A percentile compares a stretch with the other conserved stretches of the same genome.
Evolutionary conservation across 352 stramenopile species (phyloP).

Genomic region (Phytophthora crassamura): DNA sequence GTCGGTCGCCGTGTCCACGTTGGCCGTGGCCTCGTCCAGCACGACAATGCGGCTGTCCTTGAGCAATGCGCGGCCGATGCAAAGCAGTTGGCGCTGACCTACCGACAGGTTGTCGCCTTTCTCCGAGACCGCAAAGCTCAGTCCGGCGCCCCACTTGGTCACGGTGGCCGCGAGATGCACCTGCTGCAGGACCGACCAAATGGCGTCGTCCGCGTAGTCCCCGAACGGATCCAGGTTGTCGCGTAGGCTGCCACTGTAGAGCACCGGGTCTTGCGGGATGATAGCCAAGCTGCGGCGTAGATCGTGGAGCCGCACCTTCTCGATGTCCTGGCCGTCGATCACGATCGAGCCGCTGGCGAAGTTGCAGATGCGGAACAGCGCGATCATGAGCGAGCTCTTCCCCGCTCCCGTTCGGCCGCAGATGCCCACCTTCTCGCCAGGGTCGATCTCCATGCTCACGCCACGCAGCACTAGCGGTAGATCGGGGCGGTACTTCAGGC

Average conservation of each 20-base stretch:
- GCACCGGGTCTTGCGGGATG: conserved; percentile 83
- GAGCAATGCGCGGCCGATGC: conserved; percentile 93
- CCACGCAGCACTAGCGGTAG: conserved; percentile 50
- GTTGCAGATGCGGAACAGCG: conserved; percentile 53
- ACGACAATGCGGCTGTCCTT: conserved; percentile 90
- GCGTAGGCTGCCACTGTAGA: conserved; percentile 91
- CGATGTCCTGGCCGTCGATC: conserved; percentile 89
- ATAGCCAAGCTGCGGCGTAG: conserved; percentile 54
- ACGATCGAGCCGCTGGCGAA: conserved; percentile 70
- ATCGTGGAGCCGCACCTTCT: conserved; percentile 35
- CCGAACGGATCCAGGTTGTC: conserved; percentile 93
- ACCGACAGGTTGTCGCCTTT: conserved; percentile 94
- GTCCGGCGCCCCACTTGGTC: conserved; percentile 61
- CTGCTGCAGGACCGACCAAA: conserved; percentile 67
- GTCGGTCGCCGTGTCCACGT: conserved; percentile 85
- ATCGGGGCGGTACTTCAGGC: conserved; percentile 44
- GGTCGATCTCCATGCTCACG: conserved; percentile 36
- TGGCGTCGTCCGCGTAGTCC: conserved; percentile 64
- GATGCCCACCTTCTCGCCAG: conserved; percentile 55
- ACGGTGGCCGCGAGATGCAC: conserved; percentile 62
- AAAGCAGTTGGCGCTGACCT: conserved; percentile 90
- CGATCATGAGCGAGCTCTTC: conserved; percentile 57
- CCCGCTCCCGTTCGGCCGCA: conserved; percentile 53
- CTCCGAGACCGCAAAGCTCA: conserved; percentile 90
- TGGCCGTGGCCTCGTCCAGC: conserved; percentile 95